These are phyloP conservation scores for Pseudogymnoascus sp. DNA, from an alignment of 2,329 filamentous ascomycete species.

Conservation along the genomic window DNA sequence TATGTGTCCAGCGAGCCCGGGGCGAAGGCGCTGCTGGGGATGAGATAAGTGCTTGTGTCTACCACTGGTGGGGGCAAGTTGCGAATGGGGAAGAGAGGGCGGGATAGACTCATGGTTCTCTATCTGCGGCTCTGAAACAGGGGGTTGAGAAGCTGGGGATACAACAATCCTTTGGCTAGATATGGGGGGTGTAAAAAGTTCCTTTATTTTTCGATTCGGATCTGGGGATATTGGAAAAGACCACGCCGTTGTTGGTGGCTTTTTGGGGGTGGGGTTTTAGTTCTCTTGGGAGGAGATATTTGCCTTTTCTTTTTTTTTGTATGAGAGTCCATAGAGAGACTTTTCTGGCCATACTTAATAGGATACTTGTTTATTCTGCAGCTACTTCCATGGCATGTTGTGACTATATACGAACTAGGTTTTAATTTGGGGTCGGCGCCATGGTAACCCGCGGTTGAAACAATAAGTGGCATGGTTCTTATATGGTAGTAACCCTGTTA, in stretches of 20 bases:
- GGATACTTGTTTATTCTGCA: no score
- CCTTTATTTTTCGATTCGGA: not conserved
- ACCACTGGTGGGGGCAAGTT: no score
- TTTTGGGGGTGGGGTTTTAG: not conserved
- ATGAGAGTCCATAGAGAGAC: no score
- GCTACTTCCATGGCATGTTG: no score
- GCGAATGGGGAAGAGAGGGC: not conserved
- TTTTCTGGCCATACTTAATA: no score
- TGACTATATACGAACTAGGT: no score
- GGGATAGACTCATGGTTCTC: not conserved
- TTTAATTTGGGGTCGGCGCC: no score
- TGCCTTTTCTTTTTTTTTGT: no score
- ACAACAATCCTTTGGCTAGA: not conserved
- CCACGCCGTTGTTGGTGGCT: not conserved
- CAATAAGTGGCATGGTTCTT: no score
- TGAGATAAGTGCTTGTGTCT: slow-evolving; percentile 12
- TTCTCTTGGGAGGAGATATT: not conserved
- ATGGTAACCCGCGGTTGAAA: no score
- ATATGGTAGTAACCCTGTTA: no score
- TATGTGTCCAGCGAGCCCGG: slow-evolving; percentile 93
- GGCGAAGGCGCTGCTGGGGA: slow-evolving; percentile 59
- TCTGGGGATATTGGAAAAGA: not conserved
- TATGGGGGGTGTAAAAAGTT: not conserved
- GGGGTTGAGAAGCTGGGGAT: not conserved
- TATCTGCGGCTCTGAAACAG: not conserved